phyloP scores from a whole-genome alignment of 495 filamentous ascomycete species.

The Bombardia bombarda region DNA sequence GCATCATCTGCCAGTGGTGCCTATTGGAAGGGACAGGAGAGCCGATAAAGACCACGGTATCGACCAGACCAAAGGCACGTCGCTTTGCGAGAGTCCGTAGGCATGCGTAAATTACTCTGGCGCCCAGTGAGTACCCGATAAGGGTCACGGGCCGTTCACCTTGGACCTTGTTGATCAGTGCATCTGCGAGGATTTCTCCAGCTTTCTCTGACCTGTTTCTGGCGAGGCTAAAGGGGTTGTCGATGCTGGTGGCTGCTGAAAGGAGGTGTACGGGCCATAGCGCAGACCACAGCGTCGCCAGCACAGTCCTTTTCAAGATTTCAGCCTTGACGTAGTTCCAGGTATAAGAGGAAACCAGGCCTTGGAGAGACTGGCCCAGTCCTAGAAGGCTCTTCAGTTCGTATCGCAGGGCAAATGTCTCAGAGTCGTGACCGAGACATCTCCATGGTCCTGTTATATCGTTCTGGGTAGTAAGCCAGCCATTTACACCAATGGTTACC shows the following conservation, averaged over 20 bases:
- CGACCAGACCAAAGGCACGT: conserved; percentile 70
- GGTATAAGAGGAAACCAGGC: conserved; percentile 60
- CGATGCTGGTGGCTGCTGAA: conserved; percentile 56
- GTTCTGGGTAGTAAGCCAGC: conserved; percentile 64
- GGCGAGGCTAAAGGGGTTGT: conserved; percentile 80
- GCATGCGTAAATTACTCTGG: conserved; percentile 73
- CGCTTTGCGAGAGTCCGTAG: conserved; percentile 59
- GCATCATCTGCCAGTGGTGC: conserved; percentile 58
- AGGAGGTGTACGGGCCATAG: conserved; percentile 70
- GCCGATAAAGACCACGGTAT: conserved; percentile 76
- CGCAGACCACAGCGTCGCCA: conserved; percentile 62
- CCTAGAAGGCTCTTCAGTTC: conserved; percentile 67
- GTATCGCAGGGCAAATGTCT: conserved; percentile 76
- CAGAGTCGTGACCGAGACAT: conserved; percentile 55
- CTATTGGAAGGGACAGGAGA: conserved; percentile 61
- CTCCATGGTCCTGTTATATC: conserved; percentile 73
- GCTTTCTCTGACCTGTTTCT: conserved; percentile 73
- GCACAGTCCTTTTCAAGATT: conserved; percentile 67
- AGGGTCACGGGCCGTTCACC: conserved; percentile 80
- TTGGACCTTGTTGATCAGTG: conserved; percentile 73
- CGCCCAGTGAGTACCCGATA: conserved; percentile 78
- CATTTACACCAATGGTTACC: conserved; percentile 76
- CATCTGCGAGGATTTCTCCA: conserved; percentile 74
- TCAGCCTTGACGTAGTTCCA: conserved; percentile 65
- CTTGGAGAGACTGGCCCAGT: conserved; percentile 61